Conservation (phyloP, 805 yeast species). For the Metschnikowia hibisci region DNA sequence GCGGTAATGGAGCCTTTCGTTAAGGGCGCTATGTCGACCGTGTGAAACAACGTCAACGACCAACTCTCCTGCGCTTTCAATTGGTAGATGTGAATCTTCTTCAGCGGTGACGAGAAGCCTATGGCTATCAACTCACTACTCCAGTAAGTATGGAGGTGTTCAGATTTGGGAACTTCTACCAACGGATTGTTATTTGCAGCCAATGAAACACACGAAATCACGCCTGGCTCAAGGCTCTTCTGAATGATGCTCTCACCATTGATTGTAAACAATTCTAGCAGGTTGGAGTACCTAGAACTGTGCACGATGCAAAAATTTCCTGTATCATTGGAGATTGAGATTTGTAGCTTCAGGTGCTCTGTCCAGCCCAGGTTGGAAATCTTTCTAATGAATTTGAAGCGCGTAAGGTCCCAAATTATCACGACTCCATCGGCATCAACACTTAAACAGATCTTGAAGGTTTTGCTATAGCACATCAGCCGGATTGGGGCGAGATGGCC, state of each 20-base stretch:
- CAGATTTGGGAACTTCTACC: slow-evolving; percentile 22
- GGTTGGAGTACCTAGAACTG: slow-evolving; percentile 15
- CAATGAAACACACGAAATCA: slow-evolving; percentile 23
- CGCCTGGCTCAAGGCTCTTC: slow-evolving; percentile 17
- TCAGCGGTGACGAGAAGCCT: slow-evolving; percentile 20
- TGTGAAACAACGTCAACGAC: slow-evolving; percentile 12
- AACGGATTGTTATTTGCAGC: slow-evolving; percentile 29
- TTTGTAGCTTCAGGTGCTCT: slow-evolving; percentile 22
- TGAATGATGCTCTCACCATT: slow-evolving; percentile 47
- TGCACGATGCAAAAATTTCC: slow-evolving; percentile 48
- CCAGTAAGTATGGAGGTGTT: slow-evolving; percentile 35
- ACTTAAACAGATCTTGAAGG: slow-evolving; percentile 53
- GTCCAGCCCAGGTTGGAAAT: slow-evolving; percentile 19
- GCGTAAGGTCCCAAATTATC: slow-evolving; percentile 61
- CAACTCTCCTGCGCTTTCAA: slow-evolving; percentile 16
- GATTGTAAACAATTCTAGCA: slow-evolving; percentile 42
- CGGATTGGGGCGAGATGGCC: slow-evolving; percentile 53
- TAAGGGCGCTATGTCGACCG: slow-evolving; percentile 7
- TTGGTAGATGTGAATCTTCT: slow-evolving; percentile 22
- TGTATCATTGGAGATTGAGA: slow-evolving; percentile 50
- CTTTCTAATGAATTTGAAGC: slow-evolving; percentile 47
- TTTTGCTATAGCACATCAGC: slow-evolving; percentile 46
- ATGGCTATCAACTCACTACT: slow-evolving; percentile 32
- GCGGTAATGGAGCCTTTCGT: slow-evolving; percentile 24
- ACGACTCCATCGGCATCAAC: slow-evolving; percentile 53